Evolutionary conservation across 768 basidiomycete species (phyloP).

Genomic region (Calocybe gangraenosa): DNA sequence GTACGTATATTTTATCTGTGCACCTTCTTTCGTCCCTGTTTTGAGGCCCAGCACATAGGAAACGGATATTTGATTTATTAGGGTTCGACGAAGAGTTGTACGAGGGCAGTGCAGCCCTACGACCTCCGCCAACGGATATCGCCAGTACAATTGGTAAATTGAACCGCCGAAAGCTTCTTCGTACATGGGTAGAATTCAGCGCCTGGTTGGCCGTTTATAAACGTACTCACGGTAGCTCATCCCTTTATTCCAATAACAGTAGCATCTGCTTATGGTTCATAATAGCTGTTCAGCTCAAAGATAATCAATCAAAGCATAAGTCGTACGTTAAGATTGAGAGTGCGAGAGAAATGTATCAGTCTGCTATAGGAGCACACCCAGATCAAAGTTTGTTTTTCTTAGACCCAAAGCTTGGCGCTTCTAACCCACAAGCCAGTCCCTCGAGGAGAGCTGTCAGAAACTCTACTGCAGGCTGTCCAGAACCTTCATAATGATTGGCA

Average conservation of each 20-base stretch:
- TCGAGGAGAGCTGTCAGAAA: conserved; percentile 43
- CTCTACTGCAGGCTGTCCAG: conserved; percentile 33
- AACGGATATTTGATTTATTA: conserved; percentile 39
- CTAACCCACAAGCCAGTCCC: conserved; percentile 35
- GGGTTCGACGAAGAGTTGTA: conserved; percentile 36
- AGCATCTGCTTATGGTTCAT: conserved; percentile 8
- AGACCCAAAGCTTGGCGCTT: background rate
- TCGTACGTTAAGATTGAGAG: conserved; percentile 51
- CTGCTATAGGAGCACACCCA: conserved; percentile 69
- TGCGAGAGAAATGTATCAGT: conserved; percentile 69
- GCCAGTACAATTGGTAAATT: conserved; percentile 40
- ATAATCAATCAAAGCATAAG: conserved; percentile 30
- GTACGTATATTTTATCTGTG: conserved; percentile 36
- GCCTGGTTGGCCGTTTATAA: conserved; percentile 64
- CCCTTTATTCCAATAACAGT: background rate
- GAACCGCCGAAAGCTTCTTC: conserved; percentile 58
- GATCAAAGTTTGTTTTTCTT: conserved; percentile 57
- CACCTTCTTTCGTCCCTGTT: conserved; percentile 17
- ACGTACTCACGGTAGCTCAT: conserved; percentile 37
- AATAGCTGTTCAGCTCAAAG: conserved; percentile 45
- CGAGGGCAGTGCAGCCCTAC: conserved; percentile 41
- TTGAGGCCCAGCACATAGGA: conserved; percentile 22
- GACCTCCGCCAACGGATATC: conserved; percentile 52
- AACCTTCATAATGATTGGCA: conserved; percentile 37
- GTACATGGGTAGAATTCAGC: conserved; percentile 76